These are phyloP conservation scores for Aspergillaceae sp. DNA, from an alignment of 2,329 filamentous ascomycete genomes.

Conservation along the genomic window DNA sequence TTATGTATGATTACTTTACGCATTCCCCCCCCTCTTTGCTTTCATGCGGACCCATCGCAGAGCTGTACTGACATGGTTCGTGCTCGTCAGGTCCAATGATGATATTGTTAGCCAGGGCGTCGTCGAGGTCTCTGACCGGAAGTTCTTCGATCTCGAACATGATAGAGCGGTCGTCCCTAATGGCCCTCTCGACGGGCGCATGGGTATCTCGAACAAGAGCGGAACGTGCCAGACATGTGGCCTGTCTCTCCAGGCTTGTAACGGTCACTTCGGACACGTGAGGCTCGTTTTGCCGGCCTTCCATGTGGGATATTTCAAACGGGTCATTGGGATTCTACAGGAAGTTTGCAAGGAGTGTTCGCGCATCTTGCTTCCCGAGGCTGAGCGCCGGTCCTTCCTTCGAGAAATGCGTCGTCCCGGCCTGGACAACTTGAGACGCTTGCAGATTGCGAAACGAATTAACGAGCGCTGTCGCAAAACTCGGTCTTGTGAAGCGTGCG, in stretches of 20 bases:
- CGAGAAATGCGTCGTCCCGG: slow-evolving; percentile 70
- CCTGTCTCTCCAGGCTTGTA: slow-evolving; percentile 71
- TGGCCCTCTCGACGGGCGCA: slow-evolving; percentile 77
- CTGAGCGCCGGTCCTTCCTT: slow-evolving; percentile 68
- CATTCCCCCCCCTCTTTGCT: not conserved
- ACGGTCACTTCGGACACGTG: slow-evolving; percentile 92
- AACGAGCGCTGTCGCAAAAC: slow-evolving; percentile 84
- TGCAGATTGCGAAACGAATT: slow-evolving; percentile 78
- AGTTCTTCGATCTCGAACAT: slow-evolving; percentile 83
- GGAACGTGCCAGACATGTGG: slow-evolving; percentile 76
- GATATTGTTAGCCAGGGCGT: slow-evolving; percentile 95
- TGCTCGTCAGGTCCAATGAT: slow-evolving; percentile 61
- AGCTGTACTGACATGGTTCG: too few species aligned
- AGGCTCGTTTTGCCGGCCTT: slow-evolving; percentile 84
- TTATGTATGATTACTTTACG: slow-evolving; percentile 54
- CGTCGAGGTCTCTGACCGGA: slow-evolving; percentile 85
- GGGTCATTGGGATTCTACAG: slow-evolving; percentile 84
- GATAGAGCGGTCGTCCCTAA: slow-evolving; percentile 67
- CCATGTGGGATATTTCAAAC: slow-evolving; percentile 91
- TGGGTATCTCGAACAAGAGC: slow-evolving; percentile 81
- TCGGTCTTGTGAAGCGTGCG: slow-evolving; percentile 72
- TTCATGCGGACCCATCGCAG: too few species aligned
- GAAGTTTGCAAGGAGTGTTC: slow-evolving; percentile 96
- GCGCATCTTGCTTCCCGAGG: slow-evolving; percentile 70
- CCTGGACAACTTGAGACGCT: slow-evolving; percentile 77